Conservation (phyloP, 139 green algal species). For the Choricystis sp. region DNA sequence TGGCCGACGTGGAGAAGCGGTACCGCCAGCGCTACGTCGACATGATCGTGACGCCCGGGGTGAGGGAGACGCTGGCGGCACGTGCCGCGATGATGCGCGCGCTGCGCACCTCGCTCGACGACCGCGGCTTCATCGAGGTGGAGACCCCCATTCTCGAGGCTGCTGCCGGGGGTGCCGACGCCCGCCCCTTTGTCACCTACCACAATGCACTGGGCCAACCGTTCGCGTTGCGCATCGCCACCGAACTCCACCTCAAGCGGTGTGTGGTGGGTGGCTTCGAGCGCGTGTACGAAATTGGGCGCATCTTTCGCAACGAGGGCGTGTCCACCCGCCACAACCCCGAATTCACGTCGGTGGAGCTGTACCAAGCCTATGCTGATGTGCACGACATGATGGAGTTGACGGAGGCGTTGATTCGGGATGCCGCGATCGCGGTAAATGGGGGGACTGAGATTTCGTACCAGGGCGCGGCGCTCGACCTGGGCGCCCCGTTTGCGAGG, state of each 20-base stretch:
- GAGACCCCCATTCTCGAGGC: conserved; percentile 72
- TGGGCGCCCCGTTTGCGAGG: conserved; percentile 65
- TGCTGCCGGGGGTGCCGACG: conserved; percentile 81
- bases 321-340: conserved; percentile 89
- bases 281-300: conserved; percentile 91
- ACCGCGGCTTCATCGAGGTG: conserved; percentile 53
- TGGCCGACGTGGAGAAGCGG: conserved; percentile 87
- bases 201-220: conserved; percentile 77
- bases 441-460: conserved; percentile 37
- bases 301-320: conserved; percentile 96
- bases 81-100: conserved; percentile 56
- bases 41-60: conserved; percentile 82
- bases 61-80: conserved; percentile 54
- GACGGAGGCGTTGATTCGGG: conserved; percentile 69
- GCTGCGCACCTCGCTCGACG: conserved; percentile 71
- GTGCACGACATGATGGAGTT: conserved; percentile 95
- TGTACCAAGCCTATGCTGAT: conserved; percentile 93
- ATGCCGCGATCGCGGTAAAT: conserved; percentile 22
- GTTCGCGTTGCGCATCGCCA: conserved; percentile 91
- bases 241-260: conserved; percentile 95
- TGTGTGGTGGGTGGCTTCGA: conserved; percentile 82
- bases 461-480: conserved; percentile 63
- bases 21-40: conserved; percentile 89
- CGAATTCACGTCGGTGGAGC: conserved; percentile 94
- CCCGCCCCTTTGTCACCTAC: conserved; percentile 86